Base-by-base conservation (phyloP, 805 yeast species). In the Candida caryicola region DNA sequence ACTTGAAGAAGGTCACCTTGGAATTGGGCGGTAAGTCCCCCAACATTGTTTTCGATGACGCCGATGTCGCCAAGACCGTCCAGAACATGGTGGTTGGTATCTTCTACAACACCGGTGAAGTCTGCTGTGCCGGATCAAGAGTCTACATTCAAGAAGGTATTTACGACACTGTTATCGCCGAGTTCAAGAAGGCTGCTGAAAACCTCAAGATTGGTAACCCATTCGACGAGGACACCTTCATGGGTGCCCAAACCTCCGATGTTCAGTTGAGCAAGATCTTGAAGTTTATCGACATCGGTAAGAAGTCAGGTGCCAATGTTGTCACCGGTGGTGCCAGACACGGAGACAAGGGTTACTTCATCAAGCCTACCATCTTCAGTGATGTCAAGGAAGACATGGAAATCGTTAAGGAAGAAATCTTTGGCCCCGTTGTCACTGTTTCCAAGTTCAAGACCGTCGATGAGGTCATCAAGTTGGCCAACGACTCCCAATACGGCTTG, bases 11-110 rank as follows among this genome's bases (percentile, higher is more conserved):
- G 64, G 87, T 89, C 47, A 90, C 97, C 31, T 76, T 90, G 60
- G 98, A 90, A 72, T 80, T 89, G 55, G 98, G 98, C 59, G 98
- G 98, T 60, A 90, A 90, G 72, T 89, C 96, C 23, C 96, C 98
- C 55, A 81, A 85, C 65, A 80, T 90, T 51, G 82, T 90, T 34
- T 88, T 85, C 59, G 81, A 82, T 56, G 97, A 90, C 59, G 90
- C 91, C 40, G 80, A 90, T 62, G 60, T 90, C 43, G 80, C 82
- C 40, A 72, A 74, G 55, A 85, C 96, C 36, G 83, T 86, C 36
- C 74, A 82, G 51, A 77, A 81, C 74, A 81, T 88, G 50, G 75
- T 85, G 41, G 60, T 75, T 40, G 96, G 96, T 64, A 89, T 90
- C 57, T 87, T 82, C 75, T 87, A 77, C 77, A 90, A 90, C 75